Base-by-base conservation (phyloP, 257 asterid species). In the Rubia yunnanensis region DNA sequence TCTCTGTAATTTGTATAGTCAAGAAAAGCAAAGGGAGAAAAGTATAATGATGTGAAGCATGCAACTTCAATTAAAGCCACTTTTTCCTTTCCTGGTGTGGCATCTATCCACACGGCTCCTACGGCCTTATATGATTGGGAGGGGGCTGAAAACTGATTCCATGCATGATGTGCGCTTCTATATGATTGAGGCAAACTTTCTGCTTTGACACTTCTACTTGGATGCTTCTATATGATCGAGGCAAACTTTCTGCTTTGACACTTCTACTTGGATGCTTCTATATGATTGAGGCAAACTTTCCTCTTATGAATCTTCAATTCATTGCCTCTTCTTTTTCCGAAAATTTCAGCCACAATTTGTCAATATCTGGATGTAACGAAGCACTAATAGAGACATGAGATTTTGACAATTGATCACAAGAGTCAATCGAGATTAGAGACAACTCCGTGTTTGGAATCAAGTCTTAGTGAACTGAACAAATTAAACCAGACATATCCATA, bases 301-400 rank as follows among this genome's bases (percentile, higher is more conserved):
- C n/a, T 34, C 15, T 5, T n/a, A 54, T 49, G 44, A 39, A 61
- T 69, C 38, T 46, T 18, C 52, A 3, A 1, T 18, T 46, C n/a
- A 3, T 49, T 49, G 20, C 4, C 1, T 49, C 23, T 11, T 46
- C 3, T 18, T 39, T 27, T 38, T 20, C 27, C 60, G 65, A 70
- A 56, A 23, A 15, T 52, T 63, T 66, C 77, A 72, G 48, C 65
- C 63, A 48, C 67, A 69, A 56, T 5, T 61, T 39, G 44, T 36
- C 44, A 36, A 71, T 57, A 52, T n/a, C 56, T 27, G 24, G 46
- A 17, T 23, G 44, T 35, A 31, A 35, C 56, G 62, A 63, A n/a
- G 30, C 18, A 56, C 22, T 34, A 13, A 36, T 9, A 22, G 38
- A 36, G 63, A 28, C 48, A 65, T 34, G 35, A 50, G 28, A 11